Conservation (phyloP, 768 basidiomycete species). For the Hericium alpestre region DNA sequence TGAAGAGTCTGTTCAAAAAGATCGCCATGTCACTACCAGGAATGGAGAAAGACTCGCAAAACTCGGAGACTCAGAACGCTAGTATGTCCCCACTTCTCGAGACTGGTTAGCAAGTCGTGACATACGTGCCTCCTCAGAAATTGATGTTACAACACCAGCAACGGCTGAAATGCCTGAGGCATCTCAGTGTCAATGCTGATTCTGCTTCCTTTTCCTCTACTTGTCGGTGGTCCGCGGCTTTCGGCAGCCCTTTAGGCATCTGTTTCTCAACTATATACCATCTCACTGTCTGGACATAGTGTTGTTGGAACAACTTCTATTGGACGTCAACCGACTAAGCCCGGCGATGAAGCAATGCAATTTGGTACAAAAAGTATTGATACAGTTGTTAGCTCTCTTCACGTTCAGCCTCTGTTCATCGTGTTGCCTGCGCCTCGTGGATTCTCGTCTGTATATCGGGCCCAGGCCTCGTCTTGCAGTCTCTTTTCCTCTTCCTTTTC, state of each 20-base stretch:
- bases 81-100: constrained; percentile 23
- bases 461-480: constrained; percentile 86
- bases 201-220: constrained; percentile 16
- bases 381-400: background rate
- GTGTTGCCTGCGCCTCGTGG: constrained; percentile 92
- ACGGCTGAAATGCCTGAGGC: constrained; percentile 72
- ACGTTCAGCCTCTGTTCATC: constrained; percentile 82
- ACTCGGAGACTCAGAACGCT: constrained; percentile 33
- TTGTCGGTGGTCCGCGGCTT: background rate
- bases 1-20: constrained; percentile 98
- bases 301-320: background rate
- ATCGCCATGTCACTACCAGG: constrained; percentile 97
- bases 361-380: background rate
- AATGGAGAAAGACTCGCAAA: constrained; percentile 74
- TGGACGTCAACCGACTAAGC: background rate
- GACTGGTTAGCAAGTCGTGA: background rate
- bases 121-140: constrained; percentile 42
- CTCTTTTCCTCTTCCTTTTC: constrained; percentile 67
- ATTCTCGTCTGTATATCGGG: constrained; percentile 75
- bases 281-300: background rate
- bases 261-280: background rate
- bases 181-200: constrained; percentile 74
- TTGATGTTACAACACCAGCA: constrained; percentile 76
- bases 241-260: background rate
- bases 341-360: background rate